A percentile compares a stretch with the other conserved stretches of the same genome.
Conservation (phyloP, 352 stramenopile genomes). For the Globisporangium middletonii region DNA sequence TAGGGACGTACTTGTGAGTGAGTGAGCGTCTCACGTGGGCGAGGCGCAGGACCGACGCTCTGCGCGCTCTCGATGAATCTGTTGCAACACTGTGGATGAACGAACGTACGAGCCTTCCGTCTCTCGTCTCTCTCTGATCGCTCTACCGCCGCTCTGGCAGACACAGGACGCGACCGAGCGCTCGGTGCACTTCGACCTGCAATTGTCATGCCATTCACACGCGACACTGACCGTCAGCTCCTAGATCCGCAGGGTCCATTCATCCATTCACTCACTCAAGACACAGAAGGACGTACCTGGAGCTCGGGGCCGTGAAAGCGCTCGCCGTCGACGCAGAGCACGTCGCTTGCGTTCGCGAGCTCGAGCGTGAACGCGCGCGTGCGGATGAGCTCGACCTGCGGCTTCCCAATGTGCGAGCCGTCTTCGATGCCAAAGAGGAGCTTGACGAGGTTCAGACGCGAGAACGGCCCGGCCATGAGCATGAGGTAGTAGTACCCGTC, state of each 20-base stretch:
- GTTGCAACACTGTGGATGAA: not conserved
- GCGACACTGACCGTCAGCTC: too few relatives aligned
- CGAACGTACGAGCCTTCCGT: not conserved
- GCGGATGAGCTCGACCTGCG: conserved; percentile 43
- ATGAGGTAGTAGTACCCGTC: conserved; percentile 62
- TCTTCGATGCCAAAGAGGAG: conserved; percentile 54
- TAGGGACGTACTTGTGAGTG: conserved; percentile 1
- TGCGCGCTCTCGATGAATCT: too few relatives aligned
- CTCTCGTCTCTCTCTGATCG: not conserved
- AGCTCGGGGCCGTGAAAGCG: conserved; percentile 36
- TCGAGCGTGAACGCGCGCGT: conserved; percentile 54
- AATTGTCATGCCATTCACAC: not conserved
- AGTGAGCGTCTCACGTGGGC: not conserved
- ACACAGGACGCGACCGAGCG: conserved; percentile 36
- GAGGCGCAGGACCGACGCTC: not conserved
- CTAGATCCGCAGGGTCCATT: not conserved
- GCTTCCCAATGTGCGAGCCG: conserved; percentile 32
- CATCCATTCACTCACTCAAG: not conserved
- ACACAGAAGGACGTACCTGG: conserved; percentile 14
- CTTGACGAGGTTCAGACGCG: conserved; percentile 26
- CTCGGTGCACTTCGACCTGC: conserved; percentile 34
- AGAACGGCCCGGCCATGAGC: conserved; percentile 34
- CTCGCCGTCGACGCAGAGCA: conserved; percentile 63
- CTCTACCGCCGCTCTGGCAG: conserved; percentile 12
- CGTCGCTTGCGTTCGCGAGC: conserved; percentile 22